Base-by-base conservation (phyloP, 768 basidiomycete genomes). In the Xerocomus spinulosus region DNA sequence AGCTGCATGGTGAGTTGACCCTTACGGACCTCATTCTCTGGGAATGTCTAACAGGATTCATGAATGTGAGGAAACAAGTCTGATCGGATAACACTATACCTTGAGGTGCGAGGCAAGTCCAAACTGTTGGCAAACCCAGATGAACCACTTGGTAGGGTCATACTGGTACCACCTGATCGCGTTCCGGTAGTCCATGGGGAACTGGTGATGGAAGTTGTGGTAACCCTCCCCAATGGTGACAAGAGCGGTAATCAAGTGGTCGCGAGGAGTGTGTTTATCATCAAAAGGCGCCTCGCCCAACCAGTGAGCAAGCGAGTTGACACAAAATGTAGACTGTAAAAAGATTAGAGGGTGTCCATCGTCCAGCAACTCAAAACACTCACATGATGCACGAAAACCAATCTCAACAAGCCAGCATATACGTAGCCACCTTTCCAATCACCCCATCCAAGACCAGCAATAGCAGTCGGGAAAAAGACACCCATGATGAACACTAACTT, bases 131-230 rank as follows among this genome's bases (percentile, higher is more conserved):
- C 72, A 74, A 40, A 72, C 69, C 65, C 68, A 70, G 61, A 85
- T 85, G 67, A 85, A 82, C 93, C 92, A 94, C 70, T 95, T 93
- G 4, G 92, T 93, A 4, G 91, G 91, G 62, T 93, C 90, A 60
- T 92, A 92, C 65, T 93, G 91, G 63, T 81, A 82, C 82, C 83
- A 85, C 68, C 77, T 91, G 76, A 95, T 92, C 48, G 93, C 93
- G 61, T 95, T 95, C 21, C 93, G 81, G 73, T 93, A 97, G 68
- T 97, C 93, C 88, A 92, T 92, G 7, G 93, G 93, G 80, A 95
- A 95, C 49, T 81, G 82, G 62, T 97, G 93, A 72, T 97, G 93
- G 81, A 95, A 95, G 70, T 97, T 97, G 76, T 97, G 93, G 73
- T 97, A 97, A 14, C 93, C 93, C 68, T 97, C 93, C 45, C 93